phyloP scores from a whole-genome alignment of 805 yeast species.

The Babjeviella inositovora region DNA sequence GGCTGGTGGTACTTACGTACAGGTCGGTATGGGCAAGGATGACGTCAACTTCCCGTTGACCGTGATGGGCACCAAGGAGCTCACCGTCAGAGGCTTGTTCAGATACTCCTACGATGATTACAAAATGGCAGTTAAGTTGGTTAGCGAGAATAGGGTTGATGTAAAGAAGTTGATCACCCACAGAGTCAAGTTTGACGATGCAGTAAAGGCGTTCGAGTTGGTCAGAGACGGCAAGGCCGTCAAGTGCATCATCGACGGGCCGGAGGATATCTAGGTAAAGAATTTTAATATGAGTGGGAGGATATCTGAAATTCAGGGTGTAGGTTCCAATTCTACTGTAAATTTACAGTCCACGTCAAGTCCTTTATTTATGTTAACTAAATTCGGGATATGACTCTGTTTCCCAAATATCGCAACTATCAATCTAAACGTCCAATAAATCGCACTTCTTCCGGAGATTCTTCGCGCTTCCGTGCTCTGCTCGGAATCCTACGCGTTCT shows the following conservation, averaged over 20 bases:
- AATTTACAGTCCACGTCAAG: too few relatives aligned
- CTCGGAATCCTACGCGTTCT: too few relatives aligned
- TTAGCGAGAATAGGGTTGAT: conserved; percentile 22
- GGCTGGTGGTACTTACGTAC: conserved; percentile 63
- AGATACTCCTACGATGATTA: conserved; percentile 26
- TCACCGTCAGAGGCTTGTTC: conserved; percentile 24
- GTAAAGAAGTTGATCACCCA: conserved; percentile 25
- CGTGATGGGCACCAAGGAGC: conserved; percentile 23
- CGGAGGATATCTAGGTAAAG: too few relatives aligned
- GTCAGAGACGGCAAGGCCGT: conserved; percentile 24
- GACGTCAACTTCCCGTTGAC: conserved; percentile 33
- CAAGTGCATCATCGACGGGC: conserved; percentile 26
- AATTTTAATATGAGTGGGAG: too few relatives aligned
- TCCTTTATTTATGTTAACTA: too few relatives aligned
- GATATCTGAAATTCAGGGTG: too few relatives aligned
- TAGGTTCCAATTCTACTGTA: too few relatives aligned
- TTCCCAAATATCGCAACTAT: too few relatives aligned
- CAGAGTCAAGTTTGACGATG: conserved; percentile 22
- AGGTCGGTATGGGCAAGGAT: conserved; percentile 74
- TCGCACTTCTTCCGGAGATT: too few relatives aligned
- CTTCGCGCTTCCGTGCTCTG: too few relatives aligned
- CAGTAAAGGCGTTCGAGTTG: conserved; percentile 23
- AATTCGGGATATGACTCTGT: too few relatives aligned
- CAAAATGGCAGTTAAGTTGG: conserved; percentile 20
- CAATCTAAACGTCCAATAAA: too few relatives aligned